Base-by-base conservation (phyloP, 768 basidiomycete genomes). In the Boletus rubropictus region DNA sequence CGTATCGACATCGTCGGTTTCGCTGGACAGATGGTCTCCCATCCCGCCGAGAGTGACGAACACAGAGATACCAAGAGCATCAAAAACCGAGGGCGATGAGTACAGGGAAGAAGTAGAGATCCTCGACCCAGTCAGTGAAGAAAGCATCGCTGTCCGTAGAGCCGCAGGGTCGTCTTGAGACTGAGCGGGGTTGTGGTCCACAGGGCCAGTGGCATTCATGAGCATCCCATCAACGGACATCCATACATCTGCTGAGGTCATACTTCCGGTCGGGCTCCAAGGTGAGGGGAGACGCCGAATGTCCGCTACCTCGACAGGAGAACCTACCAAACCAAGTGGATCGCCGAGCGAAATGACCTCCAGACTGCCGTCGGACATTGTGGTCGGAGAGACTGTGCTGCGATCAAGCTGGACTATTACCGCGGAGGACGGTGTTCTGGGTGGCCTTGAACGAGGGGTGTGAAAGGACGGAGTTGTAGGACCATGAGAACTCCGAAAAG, bases 221-320 rank as follows among this genome's bases (percentile, higher is more conserved):
- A 66, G 45, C 7, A 47, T 2, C 2, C 63, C 63, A 7, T 60
- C 45, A 9, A 48, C 41, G 41, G 63, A 51, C 39, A 65, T 43
- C 62, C 63, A 66, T 1, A 67, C 46, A 15, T 58, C 37, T 8
- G 35, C 14, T 5, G 49, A 20, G 2, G 51, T 15, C 1, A 14
- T 3, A 17, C 35, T 50, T 42, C 53, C 60, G 17, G 39, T 5
- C 5, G 63, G 65, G 15, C 63, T 64, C 63, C 63, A 67, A 4
- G 65, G 63, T 3, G 63, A 67, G 12, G 60, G 55, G 14, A 65
- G 65, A 24, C 21, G 58, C 7, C 9, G 35, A 9, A 37, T 11
- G 37, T 49, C 40, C 7, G 36, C 11, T 2, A 39, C n/a, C 10
- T n/a, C 43, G 32, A 38, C 17, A 8, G 56, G 56, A 6, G 53